Base-by-base conservation (phyloP, 495 filamentous ascomycete genomes). In the Lasiosphaeria ovina region DNA sequence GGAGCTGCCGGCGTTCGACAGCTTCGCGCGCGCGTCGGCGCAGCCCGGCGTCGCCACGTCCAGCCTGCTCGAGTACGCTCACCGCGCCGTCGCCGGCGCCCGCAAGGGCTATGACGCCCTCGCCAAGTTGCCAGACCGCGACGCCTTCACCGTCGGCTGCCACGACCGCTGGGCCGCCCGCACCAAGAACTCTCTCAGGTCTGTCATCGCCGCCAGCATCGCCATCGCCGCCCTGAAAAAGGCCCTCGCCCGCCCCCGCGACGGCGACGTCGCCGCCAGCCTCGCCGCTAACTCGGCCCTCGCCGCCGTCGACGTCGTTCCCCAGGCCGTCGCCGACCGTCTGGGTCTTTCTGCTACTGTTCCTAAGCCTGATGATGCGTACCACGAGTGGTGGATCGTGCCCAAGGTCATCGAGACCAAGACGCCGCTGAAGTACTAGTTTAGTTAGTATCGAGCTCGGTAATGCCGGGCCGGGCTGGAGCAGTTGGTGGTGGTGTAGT, bases 331-430 rank as follows among this genome's bases (percentile, higher is more conserved):
- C 24, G 24, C 24, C 24, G 24, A 24, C 24, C 24, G 24, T 24
- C 24, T 24, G 24, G 67, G 52, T 55, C 42, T 50, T 32, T 67
- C 16, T 40, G 59, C 31, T 44, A 59, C 64, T 55, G 79, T 89
- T 47, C 85, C 85, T 2, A 74, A 74, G 42, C 67, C 78, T 6
- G 82, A 78, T 4, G 81, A 83, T 65, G 67, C 72, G 17, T 88
- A 89, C 77, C 85, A 89, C 76, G 85, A 86, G 63, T 91, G 87
- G 85, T 94, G 90, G 90, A 77, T 85, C 60, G 87, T 93, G 58
- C 89, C 89, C 5, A 87, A 85, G 69, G 63, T 92, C 6, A 4
- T n/a, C 11, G 51, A 33, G 31, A 24, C 24, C 24, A 24, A 24
- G 24, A 2, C 24, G 24, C 24, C 24, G 24, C 24, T 2, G 2